These are phyloP conservation scores for Amaranthus hypochondriacus DNA, from an alignment of 148 eudicot genomes.

Conservation along the genomic window DNA sequence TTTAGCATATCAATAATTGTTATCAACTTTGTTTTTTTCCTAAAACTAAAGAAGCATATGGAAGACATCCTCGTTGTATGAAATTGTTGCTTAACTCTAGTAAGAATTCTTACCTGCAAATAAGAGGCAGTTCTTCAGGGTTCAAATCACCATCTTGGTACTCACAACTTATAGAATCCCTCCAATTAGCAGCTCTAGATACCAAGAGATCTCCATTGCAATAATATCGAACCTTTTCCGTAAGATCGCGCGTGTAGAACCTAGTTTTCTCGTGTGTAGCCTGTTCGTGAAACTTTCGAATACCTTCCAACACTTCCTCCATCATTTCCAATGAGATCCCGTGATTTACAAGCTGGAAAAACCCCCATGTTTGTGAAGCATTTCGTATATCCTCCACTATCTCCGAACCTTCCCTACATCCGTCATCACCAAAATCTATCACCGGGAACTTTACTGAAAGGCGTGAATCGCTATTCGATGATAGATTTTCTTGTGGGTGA, in stretches of 20 bases:
- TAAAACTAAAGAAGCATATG: too few relatives aligned
- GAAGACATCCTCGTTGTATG: too few relatives aligned
- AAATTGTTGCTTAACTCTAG: too few relatives aligned
- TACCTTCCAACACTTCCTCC: constrained; percentile 34
- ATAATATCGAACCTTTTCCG: constrained; percentile 36
- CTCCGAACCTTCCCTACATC: constrained; percentile 4
- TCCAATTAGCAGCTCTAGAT: constrained; percentile 44
- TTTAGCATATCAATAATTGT: too few relatives aligned
- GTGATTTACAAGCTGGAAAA: constrained; percentile 44
- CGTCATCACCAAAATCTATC: constrained; percentile 38
- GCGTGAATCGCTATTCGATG: not conserved
- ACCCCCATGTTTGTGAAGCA: constrained; percentile 40
- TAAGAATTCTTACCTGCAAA: constrained; percentile 37
- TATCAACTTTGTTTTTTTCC: too few relatives aligned
- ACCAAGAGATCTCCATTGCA: constrained; percentile 33
- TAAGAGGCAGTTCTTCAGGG: constrained; percentile 38
- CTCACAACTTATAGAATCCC: constrained; percentile 46
- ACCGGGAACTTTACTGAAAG: constrained; percentile 36
- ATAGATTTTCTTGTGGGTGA: constrained; percentile 35
- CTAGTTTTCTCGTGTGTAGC: constrained; percentile 22
- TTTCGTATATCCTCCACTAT: constrained; percentile 22
- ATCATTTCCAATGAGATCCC: constrained; percentile 30
- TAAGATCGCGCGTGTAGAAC: constrained; percentile 22
- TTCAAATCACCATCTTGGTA: constrained; percentile 39
- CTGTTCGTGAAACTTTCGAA: constrained; percentile 36